Conservation (phyloP, 2,329 filamentous ascomycete species). For the Aspergillus piperis region DNA sequence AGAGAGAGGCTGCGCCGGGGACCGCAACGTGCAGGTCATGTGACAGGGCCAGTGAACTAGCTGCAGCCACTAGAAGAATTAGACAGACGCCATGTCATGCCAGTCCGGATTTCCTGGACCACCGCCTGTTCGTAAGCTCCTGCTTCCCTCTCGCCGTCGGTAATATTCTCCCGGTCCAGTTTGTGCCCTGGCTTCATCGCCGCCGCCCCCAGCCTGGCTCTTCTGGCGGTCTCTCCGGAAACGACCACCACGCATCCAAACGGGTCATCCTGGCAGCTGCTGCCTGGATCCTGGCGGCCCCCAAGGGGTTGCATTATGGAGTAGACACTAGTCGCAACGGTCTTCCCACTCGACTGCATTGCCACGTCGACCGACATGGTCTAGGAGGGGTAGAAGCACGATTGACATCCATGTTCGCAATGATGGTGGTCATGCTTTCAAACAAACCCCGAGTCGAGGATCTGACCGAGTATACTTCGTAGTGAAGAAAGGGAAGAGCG, state of each 20-base stretch:
- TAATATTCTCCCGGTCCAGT: background rate
- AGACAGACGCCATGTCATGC: background rate
- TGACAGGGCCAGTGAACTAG: background rate
- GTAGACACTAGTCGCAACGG: constrained; percentile 2
- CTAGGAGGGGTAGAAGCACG: background rate
- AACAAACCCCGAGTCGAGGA: background rate
- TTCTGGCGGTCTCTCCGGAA: no score
- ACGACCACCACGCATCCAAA: background rate
- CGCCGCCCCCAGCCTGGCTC: background rate
- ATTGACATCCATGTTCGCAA: background rate
- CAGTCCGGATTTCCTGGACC: background rate
- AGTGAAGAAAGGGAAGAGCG: background rate
- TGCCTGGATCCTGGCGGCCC: background rate
- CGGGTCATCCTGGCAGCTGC: background rate
- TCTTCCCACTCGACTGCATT: background rate
- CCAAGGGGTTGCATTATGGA: background rate
- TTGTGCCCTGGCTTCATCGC: background rate
- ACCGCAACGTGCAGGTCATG: background rate
- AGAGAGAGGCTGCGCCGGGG: no score
- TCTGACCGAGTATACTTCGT: background rate
- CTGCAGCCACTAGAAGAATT: background rate
- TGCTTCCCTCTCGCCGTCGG: background rate
- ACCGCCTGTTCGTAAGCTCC: background rate
- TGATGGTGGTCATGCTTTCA: background rate
- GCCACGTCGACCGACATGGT: constrained; percentile 1